phyloP scores from a whole-genome alignment of 2,329 filamentous ascomycete genomes.

The Aspergillus viridinutans region DNA sequence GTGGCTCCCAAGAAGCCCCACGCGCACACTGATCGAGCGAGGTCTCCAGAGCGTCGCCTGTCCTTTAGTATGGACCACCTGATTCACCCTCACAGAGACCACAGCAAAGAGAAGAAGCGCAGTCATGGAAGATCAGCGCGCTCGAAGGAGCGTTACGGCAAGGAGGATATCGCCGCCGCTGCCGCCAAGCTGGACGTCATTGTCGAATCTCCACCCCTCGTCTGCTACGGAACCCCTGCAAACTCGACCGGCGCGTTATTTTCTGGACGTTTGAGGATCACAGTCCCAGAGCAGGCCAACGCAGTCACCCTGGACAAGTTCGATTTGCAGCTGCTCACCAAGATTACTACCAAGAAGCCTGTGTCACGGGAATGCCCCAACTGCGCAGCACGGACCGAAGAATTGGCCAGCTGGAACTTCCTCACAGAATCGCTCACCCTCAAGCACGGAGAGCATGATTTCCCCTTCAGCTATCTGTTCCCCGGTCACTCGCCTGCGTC shows the following conservation, averaged over 20 bases:
- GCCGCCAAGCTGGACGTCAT: constrained; percentile 54
- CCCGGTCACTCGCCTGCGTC: constrained; percentile 81
- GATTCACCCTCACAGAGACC: constrained; percentile 40
- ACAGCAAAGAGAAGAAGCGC: constrained; percentile 40
- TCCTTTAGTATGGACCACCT: constrained; percentile 43
- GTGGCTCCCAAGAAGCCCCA: constrained; percentile 25
- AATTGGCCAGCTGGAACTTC: constrained; percentile 77
- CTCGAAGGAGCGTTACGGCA: constrained; percentile 34
- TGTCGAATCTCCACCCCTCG: constrained; percentile 81
- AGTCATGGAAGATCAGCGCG: constrained; percentile 31
- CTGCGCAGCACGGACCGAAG: constrained; percentile 67
- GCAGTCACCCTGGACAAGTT: constrained; percentile 67
- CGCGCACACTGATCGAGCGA: constrained; percentile 25
- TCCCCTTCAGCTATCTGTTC: constrained; percentile 85
- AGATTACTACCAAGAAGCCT: constrained; percentile 73
- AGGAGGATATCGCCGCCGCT: constrained; percentile 31
- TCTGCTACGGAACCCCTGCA: constrained; percentile 73
- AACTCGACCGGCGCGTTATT: constrained; percentile 79
- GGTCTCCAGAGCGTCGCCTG: constrained; percentile 37
- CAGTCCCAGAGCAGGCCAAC: constrained; percentile 59
- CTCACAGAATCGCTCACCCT: constrained; percentile 50
- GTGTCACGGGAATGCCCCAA: constrained; percentile 73
- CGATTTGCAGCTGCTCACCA: constrained; percentile 66
- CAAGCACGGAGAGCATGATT: constrained; percentile 62
- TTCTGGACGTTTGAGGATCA: constrained; percentile 74